These are phyloP conservation scores for Trametes versicolor DNA, from an alignment of 1,284 basidiomycete species.

Conservation along the genomic window DNA sequence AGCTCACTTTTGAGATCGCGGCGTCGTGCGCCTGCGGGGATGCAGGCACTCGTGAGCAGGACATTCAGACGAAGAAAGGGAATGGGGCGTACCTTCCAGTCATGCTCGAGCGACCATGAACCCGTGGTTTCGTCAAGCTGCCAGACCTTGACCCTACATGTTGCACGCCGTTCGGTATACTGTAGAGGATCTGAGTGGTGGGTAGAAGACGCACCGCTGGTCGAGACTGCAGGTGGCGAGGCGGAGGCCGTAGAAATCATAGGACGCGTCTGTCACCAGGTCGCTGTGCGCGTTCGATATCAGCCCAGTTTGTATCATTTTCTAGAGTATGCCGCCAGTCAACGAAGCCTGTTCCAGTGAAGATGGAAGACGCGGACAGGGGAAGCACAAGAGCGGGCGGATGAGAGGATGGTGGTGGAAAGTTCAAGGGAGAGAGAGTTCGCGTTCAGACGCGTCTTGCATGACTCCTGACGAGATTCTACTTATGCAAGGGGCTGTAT, in stretches of 20 bases:
- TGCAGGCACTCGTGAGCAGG: not conserved
- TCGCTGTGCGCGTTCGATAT: constrained; percentile 81
- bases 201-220: constrained; percentile 61
- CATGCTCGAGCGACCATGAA: constrained; percentile 80
- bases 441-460: constrained; percentile 3
- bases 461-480: not conserved
- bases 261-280: constrained; percentile 84
- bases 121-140: constrained; percentile 74
- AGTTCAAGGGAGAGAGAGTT: not conserved
- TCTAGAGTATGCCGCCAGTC: not conserved
- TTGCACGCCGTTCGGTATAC: constrained; percentile 6
- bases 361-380: not conserved
- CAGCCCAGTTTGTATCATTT: constrained; percentile 79
- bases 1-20: constrained; percentile 82
- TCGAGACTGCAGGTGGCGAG: constrained; percentile 83
- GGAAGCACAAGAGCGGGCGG: not conserved
- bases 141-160: constrained; percentile 84
- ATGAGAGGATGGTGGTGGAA: not conserved
- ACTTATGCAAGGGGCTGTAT: not conserved
- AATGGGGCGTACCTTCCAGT: constrained; percentile 81
- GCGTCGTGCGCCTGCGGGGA: constrained; percentile 86
- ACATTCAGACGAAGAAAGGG: not conserved
- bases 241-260: constrained; percentile 89
- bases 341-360: not conserved
- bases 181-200: not conserved